Evolutionary conservation across 805 yeast species (phyloP), one percentile per base, ranked within the genome.

Genomic region (Saturnispora galanensis): DNA sequence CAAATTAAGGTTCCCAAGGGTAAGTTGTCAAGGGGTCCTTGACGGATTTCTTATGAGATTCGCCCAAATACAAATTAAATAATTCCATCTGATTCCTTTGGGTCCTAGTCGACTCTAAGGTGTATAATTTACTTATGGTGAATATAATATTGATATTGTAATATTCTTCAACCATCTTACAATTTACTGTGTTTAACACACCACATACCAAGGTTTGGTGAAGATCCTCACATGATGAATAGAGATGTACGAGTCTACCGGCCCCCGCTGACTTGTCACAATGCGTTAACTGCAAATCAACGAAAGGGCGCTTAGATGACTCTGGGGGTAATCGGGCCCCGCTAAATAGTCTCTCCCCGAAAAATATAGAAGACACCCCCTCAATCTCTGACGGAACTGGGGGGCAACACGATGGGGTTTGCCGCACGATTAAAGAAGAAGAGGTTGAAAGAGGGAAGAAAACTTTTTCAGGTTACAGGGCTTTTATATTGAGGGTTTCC

Each of bases 351-450:
- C 83, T 78, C 79, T 70, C 84, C 83, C 69, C 68, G 73, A 76
- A 31, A 35, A 18, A 37, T n/a, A 39, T 17, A 28, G 28, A 31
- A 42, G 45, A 42, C 45, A 41, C 45, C 45, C 45, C 35, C 41
- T 13, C 10, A 31, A n/a, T 15, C 43, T 41, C 38, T 37, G 10
- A 31, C 11, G 37, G 37, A 32, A 36, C 31, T 21, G 28, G 32
- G 41, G 76, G 75, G 82, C 84, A 79, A 79, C 85, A 79, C 85
- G 85, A 42, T 41, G 48, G 73, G 80, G 84, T 74, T 76, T 73
- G 76, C 81, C 84, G 81, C 84, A 80, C 84, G 63, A 57, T 63
- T 61, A 57, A 51, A 57, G 54, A 45, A 41, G 46, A 35, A 44
- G 47, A 38, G 10, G 32, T 11, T n/a, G 29, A 43, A 37, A 47